Evolutionary conservation across 2,329 filamentous ascomycete species (phyloP).

Genomic region (Trichophyton benhamiae): DNA sequence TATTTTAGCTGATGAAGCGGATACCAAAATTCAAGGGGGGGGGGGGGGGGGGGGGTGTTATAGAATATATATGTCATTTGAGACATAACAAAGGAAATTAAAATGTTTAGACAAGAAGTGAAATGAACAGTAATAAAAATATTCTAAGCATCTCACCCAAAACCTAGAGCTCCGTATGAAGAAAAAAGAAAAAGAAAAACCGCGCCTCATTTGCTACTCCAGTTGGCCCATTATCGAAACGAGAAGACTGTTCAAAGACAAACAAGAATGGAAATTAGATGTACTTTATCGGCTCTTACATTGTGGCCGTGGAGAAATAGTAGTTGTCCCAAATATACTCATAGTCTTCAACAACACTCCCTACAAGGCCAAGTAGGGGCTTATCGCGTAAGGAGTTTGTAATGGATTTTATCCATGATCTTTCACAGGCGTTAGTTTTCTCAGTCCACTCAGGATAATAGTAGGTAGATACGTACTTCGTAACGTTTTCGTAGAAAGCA

Average conservation of each 20-base stretch:
- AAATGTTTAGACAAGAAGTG: not conserved
- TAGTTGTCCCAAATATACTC: conserved; percentile 98
- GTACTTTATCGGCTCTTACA: conserved; percentile 17
- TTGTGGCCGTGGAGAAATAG: conserved; percentile 63
- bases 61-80: not conserved
- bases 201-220: not conserved
- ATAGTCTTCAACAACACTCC: conserved; percentile 84
- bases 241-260: not conserved
- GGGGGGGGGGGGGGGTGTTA: not conserved
- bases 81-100: not conserved
- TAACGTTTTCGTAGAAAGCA: conserved; percentile 91
- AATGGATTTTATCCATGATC: conserved; percentile 53
- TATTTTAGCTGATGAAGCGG: conserved; percentile 45
- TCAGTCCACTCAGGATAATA: not conserved
- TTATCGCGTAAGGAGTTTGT: conserved; percentile 59
- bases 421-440: conserved; percentile 23
- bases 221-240: not conserved
- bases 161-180: not conserved
- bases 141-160: not conserved
- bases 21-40: not conserved
- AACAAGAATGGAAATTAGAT: conserved; percentile 9
- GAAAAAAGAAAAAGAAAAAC: not conserved
- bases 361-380: conserved; percentile 67
- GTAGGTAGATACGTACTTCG: conserved; percentile 39
- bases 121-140: not conserved